Percentiles rank a stretch among this genome's conserved stretches.
These are phyloP conservation scores for Annona squamosa DNA, from an alignment of 164 flowering plant genomes.

Conservation along the genomic window DNA sequence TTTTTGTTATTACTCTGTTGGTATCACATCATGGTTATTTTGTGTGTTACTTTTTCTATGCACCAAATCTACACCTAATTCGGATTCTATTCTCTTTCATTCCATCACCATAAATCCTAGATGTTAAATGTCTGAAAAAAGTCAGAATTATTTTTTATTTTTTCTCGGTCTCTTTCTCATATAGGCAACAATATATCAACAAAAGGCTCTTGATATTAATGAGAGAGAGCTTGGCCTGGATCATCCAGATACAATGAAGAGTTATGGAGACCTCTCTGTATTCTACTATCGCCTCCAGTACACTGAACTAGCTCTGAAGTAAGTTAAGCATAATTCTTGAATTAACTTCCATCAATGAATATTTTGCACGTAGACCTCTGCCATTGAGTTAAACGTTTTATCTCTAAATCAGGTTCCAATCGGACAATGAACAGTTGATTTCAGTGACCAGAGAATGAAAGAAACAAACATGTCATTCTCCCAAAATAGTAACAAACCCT, in stretches of 20 bases:
- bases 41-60: background rate
- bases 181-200: conserved; percentile 87
- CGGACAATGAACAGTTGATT: too few species aligned
- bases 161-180: conserved; percentile 8
- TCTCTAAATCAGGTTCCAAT: too few species aligned
- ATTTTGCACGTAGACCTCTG: background rate
- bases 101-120: background rate
- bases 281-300: conserved; percentile 89
- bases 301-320: conserved; percentile 85
- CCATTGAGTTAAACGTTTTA: background rate
- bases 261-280: conserved; percentile 96
- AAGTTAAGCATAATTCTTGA: conserved; percentile 19
- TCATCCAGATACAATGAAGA: conserved; percentile 94
- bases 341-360: background rate
- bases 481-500: too few species aligned
- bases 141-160: background rate
- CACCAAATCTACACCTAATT: background rate
- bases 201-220: conserved; percentile 87
- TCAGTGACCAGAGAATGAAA: too few species aligned
- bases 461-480: too few species aligned
- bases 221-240: conserved; percentile 95
- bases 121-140: background rate
- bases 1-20: background rate
- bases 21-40: background rate
- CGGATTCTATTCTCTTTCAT: background rate